phyloP scores from a whole-genome alignment of 1,284 basidiomycete species.

The Trichosporon faecale region DNA sequence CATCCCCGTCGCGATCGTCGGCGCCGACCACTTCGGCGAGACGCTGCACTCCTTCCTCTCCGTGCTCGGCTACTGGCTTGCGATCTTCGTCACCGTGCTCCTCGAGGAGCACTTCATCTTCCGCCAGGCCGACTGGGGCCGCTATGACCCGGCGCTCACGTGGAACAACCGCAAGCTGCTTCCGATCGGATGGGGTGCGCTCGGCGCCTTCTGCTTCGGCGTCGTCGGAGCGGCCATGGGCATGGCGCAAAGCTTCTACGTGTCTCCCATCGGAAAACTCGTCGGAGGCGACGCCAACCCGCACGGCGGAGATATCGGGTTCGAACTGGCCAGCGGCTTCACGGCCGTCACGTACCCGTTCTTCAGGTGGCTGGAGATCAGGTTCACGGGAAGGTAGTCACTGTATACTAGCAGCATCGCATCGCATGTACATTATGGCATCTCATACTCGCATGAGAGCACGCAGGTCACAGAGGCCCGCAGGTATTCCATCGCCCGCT shows the following conservation, averaged over 20 bases:
- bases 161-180: conserved; percentile 38
- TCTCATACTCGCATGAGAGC: background rate
- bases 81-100: conserved; percentile 47
- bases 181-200: conserved; percentile 35
- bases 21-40: conserved; percentile 43
- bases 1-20: conserved; percentile 47
- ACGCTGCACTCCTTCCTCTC: conserved; percentile 35
- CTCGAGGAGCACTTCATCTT: conserved; percentile 52
- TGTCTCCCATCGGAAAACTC: conserved; percentile 32
- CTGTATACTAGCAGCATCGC: conserved; percentile 3
- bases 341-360: conserved; percentile 43
- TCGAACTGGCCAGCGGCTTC: conserved; percentile 42
- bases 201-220: conserved; percentile 30
- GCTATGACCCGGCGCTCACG: conserved; percentile 39
- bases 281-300: conserved; percentile 28
- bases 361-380: conserved; percentile 40
- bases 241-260: conserved; percentile 47
- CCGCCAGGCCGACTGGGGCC: conserved; percentile 41
- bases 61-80: conserved; percentile 44
- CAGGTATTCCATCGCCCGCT: too few species aligned
- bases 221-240: conserved; percentile 41
- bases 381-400: conserved; percentile 19
- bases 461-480: background rate
- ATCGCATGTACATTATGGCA: conserved; percentile 2
- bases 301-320: conserved; percentile 39